These are phyloP conservation scores for Oehlia diaphana DNA, from an alignment of 192 early-diverging fungal genomes.

Conservation along the genomic window DNA sequence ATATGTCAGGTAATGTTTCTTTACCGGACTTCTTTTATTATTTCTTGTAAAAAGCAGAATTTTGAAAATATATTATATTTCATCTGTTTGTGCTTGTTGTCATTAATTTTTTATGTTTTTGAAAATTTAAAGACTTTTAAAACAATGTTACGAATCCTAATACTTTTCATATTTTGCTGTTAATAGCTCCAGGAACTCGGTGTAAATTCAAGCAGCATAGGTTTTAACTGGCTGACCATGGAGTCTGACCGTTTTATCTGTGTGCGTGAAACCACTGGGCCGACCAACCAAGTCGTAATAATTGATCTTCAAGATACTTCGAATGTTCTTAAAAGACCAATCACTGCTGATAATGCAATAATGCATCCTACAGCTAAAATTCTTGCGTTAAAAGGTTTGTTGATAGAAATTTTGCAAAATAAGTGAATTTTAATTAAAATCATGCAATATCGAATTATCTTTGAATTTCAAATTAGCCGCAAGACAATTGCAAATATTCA, in stretches of 20 bases:
- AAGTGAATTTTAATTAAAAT: not conserved
- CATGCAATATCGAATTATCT: not conserved
- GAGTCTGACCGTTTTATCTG: conserved; percentile 99
- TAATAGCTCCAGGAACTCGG: conserved; percentile 84
- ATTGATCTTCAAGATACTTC: conserved; percentile 87
- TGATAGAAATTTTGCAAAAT: not conserved
- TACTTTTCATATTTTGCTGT: not conserved
- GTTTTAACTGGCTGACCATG: conserved; percentile 97
- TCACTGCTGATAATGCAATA: conserved; percentile 96
- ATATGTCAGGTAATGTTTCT: not conserved
- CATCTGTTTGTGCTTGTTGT: not conserved
- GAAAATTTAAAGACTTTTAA: not conserved
- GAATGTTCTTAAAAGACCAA: conserved; percentile 84
- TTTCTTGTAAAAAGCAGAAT: too few relatives aligned
- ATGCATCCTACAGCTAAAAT: conserved; percentile 95
- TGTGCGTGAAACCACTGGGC: conserved; percentile 74
- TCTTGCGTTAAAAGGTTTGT: conserved; percentile 91
- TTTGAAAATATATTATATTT: not conserved
- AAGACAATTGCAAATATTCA: conserved; percentile 95
- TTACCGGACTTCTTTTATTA: too few relatives aligned
- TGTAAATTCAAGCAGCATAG: conserved; percentile 89
- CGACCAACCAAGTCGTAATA: conserved; percentile 78
- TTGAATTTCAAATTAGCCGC: conserved; percentile 55
- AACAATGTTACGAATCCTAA: not conserved
- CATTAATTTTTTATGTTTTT: not conserved